Evolutionary conservation across 495 filamentous ascomycete genomes (phyloP).

Genomic region (Elasticomyces elasticus): DNA sequence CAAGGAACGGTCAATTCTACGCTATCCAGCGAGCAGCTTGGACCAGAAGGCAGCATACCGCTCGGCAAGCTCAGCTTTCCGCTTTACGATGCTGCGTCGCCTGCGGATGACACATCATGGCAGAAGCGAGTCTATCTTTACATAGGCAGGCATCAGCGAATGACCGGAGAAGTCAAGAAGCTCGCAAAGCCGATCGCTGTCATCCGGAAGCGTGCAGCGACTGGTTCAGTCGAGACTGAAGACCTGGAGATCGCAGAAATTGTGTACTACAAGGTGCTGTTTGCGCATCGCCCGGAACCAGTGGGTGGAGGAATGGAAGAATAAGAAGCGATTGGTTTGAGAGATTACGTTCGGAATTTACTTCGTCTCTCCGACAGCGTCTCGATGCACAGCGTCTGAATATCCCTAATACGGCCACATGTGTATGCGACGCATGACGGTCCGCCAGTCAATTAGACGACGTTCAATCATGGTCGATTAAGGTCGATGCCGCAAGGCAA

Average conservation of each 20-base stretch:
- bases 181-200: slow-evolving; percentile 67
- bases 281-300: slow-evolving; percentile 79
- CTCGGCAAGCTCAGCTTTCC: slow-evolving; percentile 76
- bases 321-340: neutral
- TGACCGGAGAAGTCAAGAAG: slow-evolving; percentile 86
- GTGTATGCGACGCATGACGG: too few relatives aligned
- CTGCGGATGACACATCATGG: slow-evolving; percentile 49
- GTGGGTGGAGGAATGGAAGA: slow-evolving; percentile 38
- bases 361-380: too few relatives aligned
- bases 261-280: slow-evolving; percentile 79
- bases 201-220: slow-evolving; percentile 44
- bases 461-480: too few relatives aligned
- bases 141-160: slow-evolving; percentile 77
- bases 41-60: slow-evolving; percentile 16
- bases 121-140: slow-evolving; percentile 84
- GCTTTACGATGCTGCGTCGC: slow-evolving; percentile 45
- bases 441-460: too few relatives aligned
- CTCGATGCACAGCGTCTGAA: too few relatives aligned
- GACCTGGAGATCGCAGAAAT: slow-evolving; percentile 73
- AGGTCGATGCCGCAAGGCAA: too few relatives aligned
- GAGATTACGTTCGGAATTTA: too few relatives aligned
- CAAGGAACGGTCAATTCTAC: slow-evolving; percentile 77
- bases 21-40: slow-evolving; percentile 12
- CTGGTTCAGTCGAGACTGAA: slow-evolving; percentile 24
- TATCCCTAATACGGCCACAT: too few relatives aligned